Percentiles rank a stretch among this genome's conserved stretches.
Conservation (phyloP, 2,329 filamentous ascomycete species). For the Cytospora leucostoma region DNA sequence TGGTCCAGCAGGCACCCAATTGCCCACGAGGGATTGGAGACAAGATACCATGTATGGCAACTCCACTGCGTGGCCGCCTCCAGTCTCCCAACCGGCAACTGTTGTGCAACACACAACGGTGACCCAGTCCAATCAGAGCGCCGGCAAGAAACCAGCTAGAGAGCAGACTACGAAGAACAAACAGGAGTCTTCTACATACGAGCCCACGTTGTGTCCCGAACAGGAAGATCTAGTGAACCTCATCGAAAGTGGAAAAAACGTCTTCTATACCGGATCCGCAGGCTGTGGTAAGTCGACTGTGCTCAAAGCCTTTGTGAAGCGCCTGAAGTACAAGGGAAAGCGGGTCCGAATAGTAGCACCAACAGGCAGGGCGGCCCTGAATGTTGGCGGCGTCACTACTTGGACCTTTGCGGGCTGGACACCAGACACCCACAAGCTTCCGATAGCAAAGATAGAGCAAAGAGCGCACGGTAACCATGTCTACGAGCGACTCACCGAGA, state of each 20-base stretch:
- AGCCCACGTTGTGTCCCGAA: slow-evolving; percentile 46
- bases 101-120: background rate
- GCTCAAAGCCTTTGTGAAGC: slow-evolving; percentile 49
- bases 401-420: slow-evolving; percentile 61
- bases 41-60: background rate
- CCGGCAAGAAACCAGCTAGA: background rate
- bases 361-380: slow-evolving; percentile 59
- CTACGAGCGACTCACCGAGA: slow-evolving; percentile 42
- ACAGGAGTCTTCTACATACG: slow-evolving; percentile 2
- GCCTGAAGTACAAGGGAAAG: slow-evolving; percentile 39
- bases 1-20: background rate
- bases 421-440: slow-evolving; percentile 46
- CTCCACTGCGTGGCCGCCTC: background rate
- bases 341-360: slow-evolving; percentile 57
- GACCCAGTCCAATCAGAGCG: background rate
- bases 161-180: background rate
- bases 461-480: slow-evolving; percentile 38
- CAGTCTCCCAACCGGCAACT: background rate
- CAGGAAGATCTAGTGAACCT: slow-evolving; percentile 52
- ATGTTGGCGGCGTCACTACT: slow-evolving; percentile 57
- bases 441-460: slow-evolving; percentile 39
- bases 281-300: slow-evolving; percentile 62
- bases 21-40: background rate
- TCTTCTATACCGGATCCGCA: slow-evolving; percentile 66
- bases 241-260: slow-evolving; percentile 54